Conservation (phyloP, 305 asterid genomes). For the Fraxinus paxiana region DNA sequence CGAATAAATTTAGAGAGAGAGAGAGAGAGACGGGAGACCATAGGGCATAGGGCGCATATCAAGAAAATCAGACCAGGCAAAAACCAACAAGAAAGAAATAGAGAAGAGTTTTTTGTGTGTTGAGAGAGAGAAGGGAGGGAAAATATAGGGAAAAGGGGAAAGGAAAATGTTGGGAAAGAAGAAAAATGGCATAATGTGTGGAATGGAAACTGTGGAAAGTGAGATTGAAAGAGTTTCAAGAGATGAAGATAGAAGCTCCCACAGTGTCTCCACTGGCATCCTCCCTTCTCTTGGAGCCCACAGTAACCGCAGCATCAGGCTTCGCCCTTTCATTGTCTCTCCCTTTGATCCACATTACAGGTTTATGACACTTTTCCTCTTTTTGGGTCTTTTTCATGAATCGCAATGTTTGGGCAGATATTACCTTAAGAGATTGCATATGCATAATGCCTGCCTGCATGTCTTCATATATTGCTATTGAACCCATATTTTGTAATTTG, state of each 20-base stretch:
- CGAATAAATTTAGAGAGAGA: neutral
- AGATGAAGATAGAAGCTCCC: constrained; percentile 50
- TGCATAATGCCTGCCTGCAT: neutral
- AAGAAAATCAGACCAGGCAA: neutral
- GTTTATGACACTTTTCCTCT: constrained; percentile 30
- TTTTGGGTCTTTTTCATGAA: neutral
- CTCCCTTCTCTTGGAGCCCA: constrained; percentile 78
- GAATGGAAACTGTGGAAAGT: constrained; percentile 27
- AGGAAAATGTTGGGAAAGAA: neutral
- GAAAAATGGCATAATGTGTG: constrained; percentile 26
- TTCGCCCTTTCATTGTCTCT: constrained; percentile 46
- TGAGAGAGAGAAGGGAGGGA: neutral
- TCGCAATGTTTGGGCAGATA: neutral
- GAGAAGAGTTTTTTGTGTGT: neutral
- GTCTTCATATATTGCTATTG: neutral
- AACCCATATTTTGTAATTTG: neutral
- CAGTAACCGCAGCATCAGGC: constrained; percentile 38
- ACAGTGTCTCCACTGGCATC: constrained; percentile 42
- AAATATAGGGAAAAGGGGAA: neutral
- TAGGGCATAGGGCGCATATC: neutral
- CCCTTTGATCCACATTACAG: constrained; percentile 56
- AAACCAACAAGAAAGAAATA: neutral
- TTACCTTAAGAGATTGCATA: neutral
- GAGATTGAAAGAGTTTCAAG: constrained; percentile 43
- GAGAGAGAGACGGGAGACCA: neutral